Percentiles rank a stretch among this genome's conserved stretches.
Conservation (phyloP, 768 basidiomycete species). For the Clathrus columnatus region DNA sequence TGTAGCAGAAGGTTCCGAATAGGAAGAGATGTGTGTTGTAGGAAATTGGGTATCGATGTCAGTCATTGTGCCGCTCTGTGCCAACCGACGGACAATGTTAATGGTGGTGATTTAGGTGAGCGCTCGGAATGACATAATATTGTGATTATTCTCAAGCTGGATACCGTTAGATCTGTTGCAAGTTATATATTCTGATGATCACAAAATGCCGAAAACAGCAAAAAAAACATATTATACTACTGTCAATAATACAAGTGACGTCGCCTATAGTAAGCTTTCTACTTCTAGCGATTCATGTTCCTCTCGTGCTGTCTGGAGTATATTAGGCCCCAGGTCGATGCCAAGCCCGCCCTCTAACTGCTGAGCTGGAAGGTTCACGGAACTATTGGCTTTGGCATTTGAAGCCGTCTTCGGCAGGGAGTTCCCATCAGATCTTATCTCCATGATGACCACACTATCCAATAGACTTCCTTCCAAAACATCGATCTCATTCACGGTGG, state of each 20-base stretch:
- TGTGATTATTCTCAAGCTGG: too few relatives aligned
- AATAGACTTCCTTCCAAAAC: neutral
- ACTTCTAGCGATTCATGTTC: conserved; percentile 1
- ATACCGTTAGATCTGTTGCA: too few relatives aligned
- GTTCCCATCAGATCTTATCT: neutral
- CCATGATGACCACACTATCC: neutral
- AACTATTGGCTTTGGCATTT: neutral
- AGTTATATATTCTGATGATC: neutral
- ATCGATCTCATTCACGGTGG: neutral
- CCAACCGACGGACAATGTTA: conserved; percentile 18
- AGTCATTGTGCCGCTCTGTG: conserved; percentile 31
- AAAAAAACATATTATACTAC: neutral
- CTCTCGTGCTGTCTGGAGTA: neutral
- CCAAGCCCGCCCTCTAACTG: neutral
- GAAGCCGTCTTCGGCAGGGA: neutral
- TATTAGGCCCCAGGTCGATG: neutral
- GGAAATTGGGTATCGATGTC: conserved; percentile 26
- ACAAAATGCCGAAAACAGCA: neutral
- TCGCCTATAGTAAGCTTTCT: neutral
- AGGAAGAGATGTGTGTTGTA: conserved; percentile 6
- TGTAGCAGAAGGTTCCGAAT: conserved; percentile 1
- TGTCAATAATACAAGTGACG: neutral
- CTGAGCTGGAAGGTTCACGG: neutral
- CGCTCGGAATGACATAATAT: conserved; percentile 45
- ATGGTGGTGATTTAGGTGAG: conserved; percentile 20